These are phyloP conservation scores for Phialophora chinensis DNA, from an alignment of 2,329 filamentous ascomycete species.

Conservation along the genomic window DNA sequence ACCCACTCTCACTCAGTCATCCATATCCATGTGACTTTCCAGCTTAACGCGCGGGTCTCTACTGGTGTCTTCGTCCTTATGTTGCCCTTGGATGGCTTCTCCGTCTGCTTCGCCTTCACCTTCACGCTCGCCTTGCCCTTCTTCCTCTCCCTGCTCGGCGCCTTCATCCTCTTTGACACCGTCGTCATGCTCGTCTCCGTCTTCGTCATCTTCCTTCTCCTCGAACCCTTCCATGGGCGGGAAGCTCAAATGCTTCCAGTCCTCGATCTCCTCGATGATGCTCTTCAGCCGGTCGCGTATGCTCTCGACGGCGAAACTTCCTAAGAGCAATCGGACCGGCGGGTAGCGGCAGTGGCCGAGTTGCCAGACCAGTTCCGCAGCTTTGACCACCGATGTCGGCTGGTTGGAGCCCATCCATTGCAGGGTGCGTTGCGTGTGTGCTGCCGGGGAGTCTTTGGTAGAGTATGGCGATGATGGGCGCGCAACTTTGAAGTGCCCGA, in stretches of 20 bases:
- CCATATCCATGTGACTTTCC: conserved; percentile 24
- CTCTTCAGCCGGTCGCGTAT: conserved; percentile 87
- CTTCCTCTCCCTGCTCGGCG: conserved; percentile 24
- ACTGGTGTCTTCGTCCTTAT: not conserved
- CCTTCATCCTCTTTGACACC: conserved; percentile 29
- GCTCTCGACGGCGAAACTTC: conserved; percentile 94
- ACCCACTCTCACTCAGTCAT: conserved; percentile 8
- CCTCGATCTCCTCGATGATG: conserved; percentile 92
- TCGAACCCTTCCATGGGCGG: conserved; percentile 47
- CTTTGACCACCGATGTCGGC: conserved; percentile 89
- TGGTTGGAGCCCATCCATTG: conserved; percentile 94
- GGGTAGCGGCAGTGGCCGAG: conserved; percentile 94
- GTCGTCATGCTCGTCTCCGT: conserved; percentile 30
- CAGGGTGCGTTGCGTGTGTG: conserved; percentile 88
- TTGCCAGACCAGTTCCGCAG: conserved; percentile 92
- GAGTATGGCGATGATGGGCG: conserved; percentile 81
- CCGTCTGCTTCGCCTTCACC: conserved; percentile 3
- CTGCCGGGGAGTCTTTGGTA: conserved; percentile 76
- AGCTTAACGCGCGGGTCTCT: conserved; percentile 5
- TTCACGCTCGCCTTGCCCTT: conserved; percentile 15
- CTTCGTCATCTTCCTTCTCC: conserved; percentile 32
- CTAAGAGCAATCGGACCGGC: conserved; percentile 81
- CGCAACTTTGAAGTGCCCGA: conserved; percentile 92
- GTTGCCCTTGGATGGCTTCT: not conserved
- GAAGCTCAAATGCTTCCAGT: conserved; percentile 88